These are phyloP conservation scores for Lactifluus subvellereus DNA, from an alignment of 768 basidiomycete species.

Conservation along the genomic window DNA sequence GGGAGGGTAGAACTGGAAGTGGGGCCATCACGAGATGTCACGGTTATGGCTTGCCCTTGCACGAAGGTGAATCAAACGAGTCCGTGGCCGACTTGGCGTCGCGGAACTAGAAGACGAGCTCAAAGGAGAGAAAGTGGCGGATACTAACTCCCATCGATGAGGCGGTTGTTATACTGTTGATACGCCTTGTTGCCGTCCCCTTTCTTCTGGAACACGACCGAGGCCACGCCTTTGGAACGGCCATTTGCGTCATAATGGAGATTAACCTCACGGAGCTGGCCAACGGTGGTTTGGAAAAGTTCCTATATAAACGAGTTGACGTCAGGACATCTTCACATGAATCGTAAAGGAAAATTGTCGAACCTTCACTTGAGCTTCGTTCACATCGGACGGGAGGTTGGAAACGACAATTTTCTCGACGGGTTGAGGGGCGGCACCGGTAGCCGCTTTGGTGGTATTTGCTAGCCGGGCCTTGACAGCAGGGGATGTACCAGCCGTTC, in stretches of 20 bases:
- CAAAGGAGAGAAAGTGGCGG: constrained; percentile 39
- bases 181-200: constrained; percentile 92
- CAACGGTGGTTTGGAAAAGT: constrained; percentile 86
- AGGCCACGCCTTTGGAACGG: constrained; percentile 85
- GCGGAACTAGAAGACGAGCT: constrained; percentile 28
- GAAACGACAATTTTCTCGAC: constrained; percentile 94
- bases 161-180: constrained; percentile 93
- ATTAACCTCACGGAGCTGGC: constrained; percentile 75
- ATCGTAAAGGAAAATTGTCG: constrained; percentile 25
- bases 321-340: background rate
- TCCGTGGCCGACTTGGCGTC: constrained; percentile 22
- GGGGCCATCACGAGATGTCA: constrained; percentile 11
- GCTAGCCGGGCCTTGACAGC: constrained; percentile 48
- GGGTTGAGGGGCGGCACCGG: constrained; percentile 35
- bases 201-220: constrained; percentile 76
- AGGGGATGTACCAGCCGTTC: constrained; percentile 44
- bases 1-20: constrained; percentile 14
- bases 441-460: constrained; percentile 35
- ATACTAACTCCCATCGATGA: constrained; percentile 99
- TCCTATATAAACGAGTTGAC: constrained; percentile 50
- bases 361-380: constrained; percentile 90
- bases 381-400: constrained; percentile 89
- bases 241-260: constrained; percentile 82
- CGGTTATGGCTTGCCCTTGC: constrained; percentile 17
- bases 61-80: constrained; percentile 22